Conservation (phyloP, 768 basidiomycete species). For the Lactifluus piperatus region DNA sequence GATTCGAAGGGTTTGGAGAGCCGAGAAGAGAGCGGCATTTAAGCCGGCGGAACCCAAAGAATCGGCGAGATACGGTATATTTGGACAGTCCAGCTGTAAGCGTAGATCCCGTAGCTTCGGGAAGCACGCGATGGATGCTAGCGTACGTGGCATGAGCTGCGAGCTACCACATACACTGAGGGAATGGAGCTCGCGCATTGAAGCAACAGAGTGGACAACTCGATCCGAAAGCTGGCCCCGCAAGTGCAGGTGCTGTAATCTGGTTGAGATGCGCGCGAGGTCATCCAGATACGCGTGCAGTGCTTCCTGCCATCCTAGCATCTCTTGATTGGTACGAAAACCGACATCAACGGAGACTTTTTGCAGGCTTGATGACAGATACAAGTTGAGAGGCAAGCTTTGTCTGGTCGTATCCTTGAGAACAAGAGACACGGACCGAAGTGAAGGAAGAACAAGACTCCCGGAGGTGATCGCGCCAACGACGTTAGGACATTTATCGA, state of each 20-base stretch:
- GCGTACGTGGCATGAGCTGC: slow-evolving; percentile 17
- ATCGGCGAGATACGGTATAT: slow-evolving; percentile 7
- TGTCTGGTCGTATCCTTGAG: slow-evolving; percentile 12
- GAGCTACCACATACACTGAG: slow-evolving; percentile 16
- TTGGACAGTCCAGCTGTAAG: slow-evolving; percentile 16
- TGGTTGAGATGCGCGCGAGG: slow-evolving; percentile 12
- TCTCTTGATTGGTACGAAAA: slow-evolving; percentile 7
- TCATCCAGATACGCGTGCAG: slow-evolving; percentile 13
- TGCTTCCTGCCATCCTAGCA: slow-evolving; percentile 1
- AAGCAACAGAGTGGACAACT: slow-evolving; percentile 9
- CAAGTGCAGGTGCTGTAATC: slow-evolving; percentile 12
- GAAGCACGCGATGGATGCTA: slow-evolving; percentile 15
- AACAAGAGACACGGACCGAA: slow-evolving; percentile 8
- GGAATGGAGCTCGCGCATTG: slow-evolving; percentile 15
- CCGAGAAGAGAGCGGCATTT: slow-evolving; percentile 11
- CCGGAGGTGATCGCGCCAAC: neutral
- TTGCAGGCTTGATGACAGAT: slow-evolving; percentile 13
- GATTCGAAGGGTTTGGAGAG: slow-evolving; percentile 15
- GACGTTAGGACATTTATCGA: neutral
- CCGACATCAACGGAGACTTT: slow-evolving; percentile 14
- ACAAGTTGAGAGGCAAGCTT: slow-evolving; percentile 11
- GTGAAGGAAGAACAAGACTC: slow-evolving; percentile 11
- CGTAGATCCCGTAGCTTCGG: slow-evolving; percentile 17
- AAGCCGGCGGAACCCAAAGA: neutral
- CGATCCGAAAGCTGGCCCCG: slow-evolving; percentile 18